Evolutionary conservation across 768 basidiomycete species (phyloP), one percentile per base, ranked within the genome.

Genomic region (Lepiota brunneoincarnata): DNA sequence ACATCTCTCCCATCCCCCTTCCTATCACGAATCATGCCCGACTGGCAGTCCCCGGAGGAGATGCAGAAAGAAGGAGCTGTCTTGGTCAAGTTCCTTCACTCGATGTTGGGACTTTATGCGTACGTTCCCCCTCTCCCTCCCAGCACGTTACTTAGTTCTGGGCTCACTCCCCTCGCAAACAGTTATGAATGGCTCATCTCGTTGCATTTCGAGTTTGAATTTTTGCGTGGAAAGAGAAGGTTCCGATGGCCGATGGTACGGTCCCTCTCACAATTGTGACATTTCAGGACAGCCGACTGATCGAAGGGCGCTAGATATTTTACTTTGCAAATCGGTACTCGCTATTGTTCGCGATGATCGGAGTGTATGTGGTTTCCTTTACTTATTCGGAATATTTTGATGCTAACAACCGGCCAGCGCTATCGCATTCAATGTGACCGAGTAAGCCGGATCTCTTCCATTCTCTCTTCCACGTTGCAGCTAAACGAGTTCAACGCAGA

Each of bases 221-320:
- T 79, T 54, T 58, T 87, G 54, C 71, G 76, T 21, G 75, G 85
- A 41, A 78, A 75, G 64, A 81, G 78, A 57, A 70, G 60, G 46
- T 87, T 88, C 65, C 77, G 70, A 44, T 87, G 86, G 86, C 86
- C 86, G 24, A 71, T 87, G 80, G 84, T 87, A 58, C 37, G n/a
- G 73, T 59, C 17, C 12, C 9, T 55, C 21, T 49, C 47, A 20
- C 9, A 9, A 14, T 26, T 11, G n/a, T 14, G 12, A 11, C 10
- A 20, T 38, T 37, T 35, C 21, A 17, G 26, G 28, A 15, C 15
- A 40, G 5, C 17, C 17, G 14, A 23, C 31, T 55, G 18, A 39
- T 42, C 48, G 17, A 43, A 42, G 34, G 49, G 12, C 52, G 53
- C 14, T 51, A 87, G 84, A 68, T 77, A 24, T 86, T 87, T 61